Conservation (phyloP, 495 filamentous ascomycete species). For the Annulohypoxylon stygium region DNA sequence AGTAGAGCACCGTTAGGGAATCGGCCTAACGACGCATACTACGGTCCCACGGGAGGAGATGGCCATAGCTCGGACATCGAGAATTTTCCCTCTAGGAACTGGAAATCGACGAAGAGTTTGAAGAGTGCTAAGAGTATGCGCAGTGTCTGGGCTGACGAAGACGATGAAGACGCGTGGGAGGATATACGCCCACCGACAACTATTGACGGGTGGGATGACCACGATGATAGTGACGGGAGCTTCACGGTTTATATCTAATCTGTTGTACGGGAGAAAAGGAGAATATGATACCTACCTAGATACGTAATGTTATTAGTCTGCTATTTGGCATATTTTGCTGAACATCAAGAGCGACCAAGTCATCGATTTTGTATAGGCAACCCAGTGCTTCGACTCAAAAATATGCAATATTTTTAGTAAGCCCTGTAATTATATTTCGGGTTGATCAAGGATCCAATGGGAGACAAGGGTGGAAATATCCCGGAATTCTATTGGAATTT, state of each 20-base stretch:
- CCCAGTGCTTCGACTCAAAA: neutral
- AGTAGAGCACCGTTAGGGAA: slow-evolving; percentile 26
- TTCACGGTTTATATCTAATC: slow-evolving; percentile 50
- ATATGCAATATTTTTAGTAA: neutral
- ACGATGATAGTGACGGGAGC: slow-evolving; percentile 45
- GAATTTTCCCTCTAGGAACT: slow-evolving; percentile 30
- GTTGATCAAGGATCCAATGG: neutral
- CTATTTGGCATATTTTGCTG: neutral
- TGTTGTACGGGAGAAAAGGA: slow-evolving; percentile 5
- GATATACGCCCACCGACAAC: slow-evolving; percentile 49
- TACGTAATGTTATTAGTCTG: slow-evolving; percentile 38
- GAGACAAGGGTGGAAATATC: neutral
- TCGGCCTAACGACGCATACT: slow-evolving; percentile 28
- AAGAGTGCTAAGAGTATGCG: slow-evolving; percentile 47
- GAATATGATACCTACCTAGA: slow-evolving; percentile 41
- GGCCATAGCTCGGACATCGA: slow-evolving; percentile 10
- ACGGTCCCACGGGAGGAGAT: slow-evolving; percentile 5
- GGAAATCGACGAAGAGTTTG: slow-evolving; percentile 35
- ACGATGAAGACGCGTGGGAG: slow-evolving; percentile 49
- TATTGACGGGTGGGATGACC: slow-evolving; percentile 44
- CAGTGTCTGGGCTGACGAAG: slow-evolving; percentile 38
- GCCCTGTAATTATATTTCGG: neutral
- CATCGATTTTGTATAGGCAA: neutral
- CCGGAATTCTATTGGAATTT: neutral
- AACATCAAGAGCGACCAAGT: neutral